phyloP scores from a whole-genome alignment of 2,329 filamentous ascomycete species.

The Aphanocladium album region DNA sequence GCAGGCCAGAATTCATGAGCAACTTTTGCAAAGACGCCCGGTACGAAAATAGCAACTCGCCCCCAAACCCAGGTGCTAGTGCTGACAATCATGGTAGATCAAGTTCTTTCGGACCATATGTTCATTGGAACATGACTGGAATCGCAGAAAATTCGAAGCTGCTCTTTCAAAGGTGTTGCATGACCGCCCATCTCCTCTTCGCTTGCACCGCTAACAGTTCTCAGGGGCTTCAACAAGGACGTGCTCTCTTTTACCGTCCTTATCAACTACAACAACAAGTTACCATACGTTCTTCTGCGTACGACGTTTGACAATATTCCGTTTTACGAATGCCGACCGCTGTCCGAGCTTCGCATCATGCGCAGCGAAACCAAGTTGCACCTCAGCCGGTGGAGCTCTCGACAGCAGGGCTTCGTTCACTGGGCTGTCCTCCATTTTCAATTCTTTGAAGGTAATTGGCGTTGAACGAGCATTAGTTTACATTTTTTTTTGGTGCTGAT shows the following conservation, averaged over 20 bases:
- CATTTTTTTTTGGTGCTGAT: not conserved
- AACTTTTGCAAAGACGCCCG: constrained; percentile 35
- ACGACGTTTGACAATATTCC: constrained; percentile 33
- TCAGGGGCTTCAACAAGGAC: constrained; percentile 51
- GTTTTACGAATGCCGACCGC: constrained; percentile 46
- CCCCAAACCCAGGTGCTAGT: not conserved
- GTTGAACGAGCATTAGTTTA: not conserved
- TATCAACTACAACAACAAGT: constrained; percentile 36
- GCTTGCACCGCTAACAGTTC: not conserved
- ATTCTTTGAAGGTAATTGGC: constrained; percentile 6
- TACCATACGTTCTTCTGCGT: constrained; percentile 45
- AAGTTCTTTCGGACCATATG: constrained; percentile 41
- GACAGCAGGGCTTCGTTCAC: not conserved
- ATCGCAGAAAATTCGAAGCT: constrained; percentile 46
- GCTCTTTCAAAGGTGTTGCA: constrained; percentile 49
- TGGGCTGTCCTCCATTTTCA: constrained; percentile 7
- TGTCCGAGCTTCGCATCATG: constrained; percentile 23
- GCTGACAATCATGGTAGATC: constrained; percentile 30
- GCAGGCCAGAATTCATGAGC: constrained; percentile 48
- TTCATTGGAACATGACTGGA: constrained; percentile 36
- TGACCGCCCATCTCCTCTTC: too few species aligned
- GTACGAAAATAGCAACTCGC: constrained; percentile 20
- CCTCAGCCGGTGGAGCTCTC: not conserved
- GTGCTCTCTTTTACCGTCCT: constrained; percentile 50
- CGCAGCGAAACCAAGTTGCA: constrained; percentile 5